These are phyloP conservation scores for Rhynchosporium agropyri DNA, from an alignment of 2,329 filamentous ascomycete species.

Conservation along the genomic window DNA sequence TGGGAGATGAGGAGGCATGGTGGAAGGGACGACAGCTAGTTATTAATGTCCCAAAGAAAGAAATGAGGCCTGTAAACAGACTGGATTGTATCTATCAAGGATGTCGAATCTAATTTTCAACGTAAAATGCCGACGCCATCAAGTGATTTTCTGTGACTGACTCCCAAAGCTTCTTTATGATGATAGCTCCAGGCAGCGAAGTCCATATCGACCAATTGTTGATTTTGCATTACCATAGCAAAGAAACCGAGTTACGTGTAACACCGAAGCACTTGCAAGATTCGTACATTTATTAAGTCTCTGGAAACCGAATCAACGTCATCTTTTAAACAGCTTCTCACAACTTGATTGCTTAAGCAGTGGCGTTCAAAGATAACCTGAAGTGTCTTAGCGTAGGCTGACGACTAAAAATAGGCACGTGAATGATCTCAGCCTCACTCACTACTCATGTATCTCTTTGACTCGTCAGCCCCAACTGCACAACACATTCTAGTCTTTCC, in stretches of 20 bases:
- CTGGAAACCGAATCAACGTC: background rate
- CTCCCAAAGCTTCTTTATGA: too few species aligned
- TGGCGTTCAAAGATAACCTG: background rate
- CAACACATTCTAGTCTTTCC: constrained; percentile 3
- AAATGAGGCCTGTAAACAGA: constrained; percentile 3
- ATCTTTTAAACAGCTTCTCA: background rate
- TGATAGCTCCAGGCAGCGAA: too few species aligned
- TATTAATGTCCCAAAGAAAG: constrained; percentile 23
- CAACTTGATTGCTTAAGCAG: background rate
- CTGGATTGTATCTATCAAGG: constrained; percentile 22
- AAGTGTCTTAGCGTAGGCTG: constrained; percentile 4
- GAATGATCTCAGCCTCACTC: constrained; percentile 32
- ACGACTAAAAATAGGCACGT: constrained; percentile 3
- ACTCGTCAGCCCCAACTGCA: constrained; percentile 31
- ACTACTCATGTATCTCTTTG: constrained; percentile 23
- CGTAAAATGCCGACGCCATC: background rate
- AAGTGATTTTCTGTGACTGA: background rate
- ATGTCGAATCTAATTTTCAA: constrained; percentile 15
- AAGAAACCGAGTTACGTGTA: too few species aligned
- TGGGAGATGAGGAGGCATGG: constrained; percentile 17
- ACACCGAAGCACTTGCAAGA: too few species aligned
- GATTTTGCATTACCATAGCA: too few species aligned
- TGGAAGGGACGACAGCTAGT: constrained; percentile 15
- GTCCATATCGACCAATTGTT: too few species aligned
- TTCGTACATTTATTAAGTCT: background rate